These are phyloP conservation scores for Kwoniella botswanensis DNA, from an alignment of 768 basidiomycete genomes.

Conservation along the genomic window DNA sequence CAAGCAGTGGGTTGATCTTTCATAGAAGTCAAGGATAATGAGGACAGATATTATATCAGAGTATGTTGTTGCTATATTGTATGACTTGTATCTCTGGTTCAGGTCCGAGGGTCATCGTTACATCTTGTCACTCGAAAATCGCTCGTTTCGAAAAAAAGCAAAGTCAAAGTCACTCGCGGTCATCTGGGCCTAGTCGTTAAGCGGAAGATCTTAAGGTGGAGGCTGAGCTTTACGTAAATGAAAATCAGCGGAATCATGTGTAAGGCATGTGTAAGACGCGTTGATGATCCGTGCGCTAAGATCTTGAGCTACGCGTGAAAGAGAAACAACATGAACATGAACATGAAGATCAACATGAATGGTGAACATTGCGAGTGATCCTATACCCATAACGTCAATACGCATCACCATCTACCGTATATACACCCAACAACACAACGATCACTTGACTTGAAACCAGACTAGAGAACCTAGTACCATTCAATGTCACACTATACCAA, in stretches of 20 bases:
- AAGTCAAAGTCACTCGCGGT: slow-evolving; percentile 24
- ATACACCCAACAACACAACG: background rate
- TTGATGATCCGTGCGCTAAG: background rate
- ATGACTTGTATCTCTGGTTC: background rate
- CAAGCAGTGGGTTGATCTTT: background rate
- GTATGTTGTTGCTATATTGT: background rate
- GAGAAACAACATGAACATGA: background rate
- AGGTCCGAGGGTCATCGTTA: background rate
- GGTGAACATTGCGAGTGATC: background rate
- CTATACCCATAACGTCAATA: background rate
- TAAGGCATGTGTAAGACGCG: background rate
- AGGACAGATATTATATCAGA: too few relatives aligned
- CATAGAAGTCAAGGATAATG: background rate
- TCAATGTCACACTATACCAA: slow-evolving; percentile 28
- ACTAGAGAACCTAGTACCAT: too few relatives aligned
- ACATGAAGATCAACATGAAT: too few relatives aligned
- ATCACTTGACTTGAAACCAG: background rate
- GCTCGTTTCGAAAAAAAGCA: background rate
- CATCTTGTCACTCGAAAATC: background rate
- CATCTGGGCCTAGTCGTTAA: background rate
- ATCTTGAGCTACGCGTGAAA: background rate
- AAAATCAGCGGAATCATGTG: background rate
- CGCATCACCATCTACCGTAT: background rate
- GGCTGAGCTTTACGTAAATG: background rate
- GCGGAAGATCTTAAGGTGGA: background rate